Evolutionary conservation across 805 yeast genomes (phyloP).

Genomic region (Blastobotrys terrestris): DNA sequence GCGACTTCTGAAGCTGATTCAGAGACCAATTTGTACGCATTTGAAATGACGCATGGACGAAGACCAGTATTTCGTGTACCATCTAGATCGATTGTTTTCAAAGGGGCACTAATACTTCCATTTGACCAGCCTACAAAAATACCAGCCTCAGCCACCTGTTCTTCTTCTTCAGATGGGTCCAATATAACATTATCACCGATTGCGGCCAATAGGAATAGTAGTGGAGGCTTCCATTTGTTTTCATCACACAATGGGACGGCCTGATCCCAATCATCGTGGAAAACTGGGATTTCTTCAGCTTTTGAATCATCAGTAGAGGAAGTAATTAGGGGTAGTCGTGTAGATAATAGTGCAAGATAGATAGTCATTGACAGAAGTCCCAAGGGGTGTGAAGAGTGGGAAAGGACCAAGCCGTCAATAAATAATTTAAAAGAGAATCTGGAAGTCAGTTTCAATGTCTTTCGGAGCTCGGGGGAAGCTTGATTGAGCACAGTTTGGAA

Average conservation of each 20-base stretch:
- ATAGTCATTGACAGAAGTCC: slow-evolving; percentile 73
- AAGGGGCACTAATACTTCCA: slow-evolving; percentile 65
- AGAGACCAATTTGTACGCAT: slow-evolving; percentile 53
- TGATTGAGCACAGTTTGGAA: slow-evolving; percentile 40
- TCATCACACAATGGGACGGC: slow-evolving; percentile 42
- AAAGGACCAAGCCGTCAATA: slow-evolving; percentile 74
- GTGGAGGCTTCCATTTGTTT: slow-evolving; percentile 55
- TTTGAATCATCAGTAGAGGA: slow-evolving; percentile 57
- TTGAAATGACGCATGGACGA: slow-evolving; percentile 33
- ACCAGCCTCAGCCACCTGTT: slow-evolving; percentile 82
- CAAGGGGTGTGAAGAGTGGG: slow-evolving; percentile 74
- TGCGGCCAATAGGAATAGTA: slow-evolving; percentile 69
- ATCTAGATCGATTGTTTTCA: slow-evolving; percentile 61
- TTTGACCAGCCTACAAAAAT: slow-evolving; percentile 65
- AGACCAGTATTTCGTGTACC: slow-evolving; percentile 24
- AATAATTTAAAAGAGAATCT: slow-evolving; percentile 70
- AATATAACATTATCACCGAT: slow-evolving; percentile 64
- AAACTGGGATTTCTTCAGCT: slow-evolving; percentile 83
- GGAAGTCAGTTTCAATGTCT: slow-evolving; percentile 55
- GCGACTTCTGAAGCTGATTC: slow-evolving; percentile 59
- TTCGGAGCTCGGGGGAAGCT: slow-evolving; percentile 43
- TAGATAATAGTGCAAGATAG: slow-evolving; percentile 73
- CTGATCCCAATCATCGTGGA: slow-evolving; percentile 79
- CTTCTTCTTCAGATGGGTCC: slow-evolving; percentile 88
- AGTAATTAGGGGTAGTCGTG: slow-evolving; percentile 64